A percentile compares a stretch with the other conserved stretches of the same genome.
Evolutionary conservation across 2,329 filamentous ascomycete genomes (phyloP).

Genomic region (Cladosporium sp.): DNA sequence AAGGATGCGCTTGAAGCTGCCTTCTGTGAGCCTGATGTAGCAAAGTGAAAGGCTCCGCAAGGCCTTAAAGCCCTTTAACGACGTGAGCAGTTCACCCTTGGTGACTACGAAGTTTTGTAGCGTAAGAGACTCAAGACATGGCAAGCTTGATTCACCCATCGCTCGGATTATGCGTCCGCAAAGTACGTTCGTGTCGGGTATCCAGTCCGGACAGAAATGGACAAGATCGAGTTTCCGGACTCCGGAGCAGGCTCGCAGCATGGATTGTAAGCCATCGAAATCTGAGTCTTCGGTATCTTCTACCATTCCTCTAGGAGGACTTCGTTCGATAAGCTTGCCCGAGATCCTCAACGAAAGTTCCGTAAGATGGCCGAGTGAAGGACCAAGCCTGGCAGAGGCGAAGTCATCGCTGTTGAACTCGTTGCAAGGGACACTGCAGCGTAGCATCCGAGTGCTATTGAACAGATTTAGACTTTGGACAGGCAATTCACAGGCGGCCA

Average conservation of each 20-base stretch:
- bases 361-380: background rate
- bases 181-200: background rate
- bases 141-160: background rate
- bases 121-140: background rate
- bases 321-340: background rate
- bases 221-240: background rate
- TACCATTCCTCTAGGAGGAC: background rate
- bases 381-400: background rate
- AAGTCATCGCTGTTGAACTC: background rate
- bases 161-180: background rate
- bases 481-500: background rate
- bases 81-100: background rate
- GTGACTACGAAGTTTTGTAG: background rate
- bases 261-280: background rate
- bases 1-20: background rate
- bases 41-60: slow-evolving; percentile 2
- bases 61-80: background rate
- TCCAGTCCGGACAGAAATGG: background rate
- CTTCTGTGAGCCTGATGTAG: background rate
- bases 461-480: slow-evolving; percentile 2
- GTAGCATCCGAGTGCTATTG: background rate
- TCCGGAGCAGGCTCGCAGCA: background rate
- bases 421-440: background rate
- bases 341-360: slow-evolving; percentile 2
- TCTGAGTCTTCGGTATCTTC: background rate